phyloP scores from a whole-genome alignment of 78 protist species.

The Dictyostelium firmibasis region DNA sequence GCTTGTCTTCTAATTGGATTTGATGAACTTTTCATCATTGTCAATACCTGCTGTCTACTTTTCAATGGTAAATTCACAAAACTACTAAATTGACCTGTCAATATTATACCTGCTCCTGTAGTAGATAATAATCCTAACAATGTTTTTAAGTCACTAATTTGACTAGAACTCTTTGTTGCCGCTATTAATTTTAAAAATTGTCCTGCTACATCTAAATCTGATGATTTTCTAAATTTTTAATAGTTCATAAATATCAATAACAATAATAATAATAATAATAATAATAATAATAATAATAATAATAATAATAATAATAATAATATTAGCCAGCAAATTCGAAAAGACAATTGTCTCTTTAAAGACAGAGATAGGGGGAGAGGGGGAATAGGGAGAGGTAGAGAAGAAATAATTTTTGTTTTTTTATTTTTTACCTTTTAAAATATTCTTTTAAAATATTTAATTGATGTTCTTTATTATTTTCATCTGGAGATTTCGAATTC shows the following conservation, averaged over 20 bases:
- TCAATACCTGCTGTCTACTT: slow-evolving; percentile 29
- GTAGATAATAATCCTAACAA: slow-evolving; percentile 34
- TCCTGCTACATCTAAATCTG: slow-evolving; percentile 64
- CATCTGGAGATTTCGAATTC: not conserved
- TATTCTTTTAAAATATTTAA: not conserved
- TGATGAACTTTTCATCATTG: not conserved
- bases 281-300: too few relatives aligned
- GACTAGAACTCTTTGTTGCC: slow-evolving; percentile 16
- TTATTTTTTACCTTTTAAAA: not conserved
- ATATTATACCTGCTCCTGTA: slow-evolving; percentile 20
- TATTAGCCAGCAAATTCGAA: too few relatives aligned
- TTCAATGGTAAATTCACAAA: slow-evolving; percentile 4
- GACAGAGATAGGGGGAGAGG: too few relatives aligned
- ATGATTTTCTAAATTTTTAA: slow-evolving; percentile 8
- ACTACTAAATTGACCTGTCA: slow-evolving; percentile 38
- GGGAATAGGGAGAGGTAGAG: too few relatives aligned
- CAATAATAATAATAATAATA: too few relatives aligned
- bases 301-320: too few relatives aligned
- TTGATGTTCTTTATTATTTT: not conserved
- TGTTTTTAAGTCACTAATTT: slow-evolving; percentile 55
- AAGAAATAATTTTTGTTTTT: not conserved
- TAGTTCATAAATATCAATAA: too few relatives aligned
- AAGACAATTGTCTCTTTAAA: too few relatives aligned
- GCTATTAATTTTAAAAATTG: slow-evolving; percentile 23
- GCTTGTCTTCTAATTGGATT: slow-evolving; percentile 69